Conservation (phyloP, 805 yeast genomes). For the Lipomyces orientalis region DNA sequence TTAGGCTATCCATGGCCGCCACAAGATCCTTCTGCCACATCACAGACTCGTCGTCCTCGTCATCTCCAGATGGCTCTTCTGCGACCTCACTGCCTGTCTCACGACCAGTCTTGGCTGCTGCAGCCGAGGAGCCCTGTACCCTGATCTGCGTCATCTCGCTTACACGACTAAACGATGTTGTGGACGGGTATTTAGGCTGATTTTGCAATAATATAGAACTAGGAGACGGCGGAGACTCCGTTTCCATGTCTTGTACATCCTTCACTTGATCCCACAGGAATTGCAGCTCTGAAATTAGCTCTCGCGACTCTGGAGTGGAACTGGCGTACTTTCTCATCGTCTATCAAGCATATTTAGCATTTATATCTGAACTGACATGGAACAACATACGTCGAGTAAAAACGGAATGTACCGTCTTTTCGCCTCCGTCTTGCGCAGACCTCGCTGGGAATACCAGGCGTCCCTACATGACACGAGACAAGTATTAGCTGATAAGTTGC, state of each 20-base stretch:
- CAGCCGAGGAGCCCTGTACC: not conserved
- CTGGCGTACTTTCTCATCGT: conserved; percentile 75
- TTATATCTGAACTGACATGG: not conserved
- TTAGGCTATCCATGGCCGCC: conserved; percentile 14
- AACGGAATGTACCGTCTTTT: conserved; percentile 70
- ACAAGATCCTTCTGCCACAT: conserved; percentile 21
- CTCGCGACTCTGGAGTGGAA: conserved; percentile 69
- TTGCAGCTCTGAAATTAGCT: conserved; percentile 69
- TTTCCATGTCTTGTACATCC: conserved; percentile 47
- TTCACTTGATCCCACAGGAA: conserved; percentile 75
- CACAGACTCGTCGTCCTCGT: conserved; percentile 18
- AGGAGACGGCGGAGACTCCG: conserved; percentile 24
- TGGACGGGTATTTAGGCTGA: not conserved
- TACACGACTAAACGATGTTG: conserved; percentile 11
- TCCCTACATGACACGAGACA: conserved; percentile 48
- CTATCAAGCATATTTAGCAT: conserved; percentile 2
- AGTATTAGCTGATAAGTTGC: not conserved
- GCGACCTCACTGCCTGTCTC: conserved; percentile 15
- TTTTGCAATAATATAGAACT: not conserved
- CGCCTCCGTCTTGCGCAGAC: conserved; percentile 71
- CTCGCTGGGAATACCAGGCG: conserved; percentile 81
- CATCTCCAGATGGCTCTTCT: conserved; percentile 14
- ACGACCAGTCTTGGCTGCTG: conserved; percentile 2
- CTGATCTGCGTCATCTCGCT: not conserved
- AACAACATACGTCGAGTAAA: conserved; percentile 56